phyloP scores from a whole-genome alignment of 2,329 filamentous ascomycete species.

The Chrysoporthe puriensis region DNA sequence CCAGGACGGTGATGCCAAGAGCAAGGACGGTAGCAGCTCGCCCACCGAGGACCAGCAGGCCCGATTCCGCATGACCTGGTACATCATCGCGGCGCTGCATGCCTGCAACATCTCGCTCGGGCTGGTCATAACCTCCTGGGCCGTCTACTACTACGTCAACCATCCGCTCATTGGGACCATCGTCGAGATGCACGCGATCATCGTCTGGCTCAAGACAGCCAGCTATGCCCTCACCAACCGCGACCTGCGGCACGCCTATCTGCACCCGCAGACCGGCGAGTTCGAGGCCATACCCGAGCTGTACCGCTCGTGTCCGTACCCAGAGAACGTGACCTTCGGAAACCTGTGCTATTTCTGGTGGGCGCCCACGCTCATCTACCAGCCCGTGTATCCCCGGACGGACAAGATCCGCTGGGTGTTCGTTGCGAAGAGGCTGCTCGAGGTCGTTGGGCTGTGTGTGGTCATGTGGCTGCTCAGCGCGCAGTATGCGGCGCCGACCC shows the following conservation, averaged over 20 bases:
- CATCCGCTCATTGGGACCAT: constrained; percentile 93
- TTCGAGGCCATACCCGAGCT: constrained; percentile 76
- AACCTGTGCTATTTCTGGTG: constrained; percentile 98
- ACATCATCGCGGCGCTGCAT: constrained; percentile 78
- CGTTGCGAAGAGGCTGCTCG: constrained; percentile 78
- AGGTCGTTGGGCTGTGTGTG: constrained; percentile 76
- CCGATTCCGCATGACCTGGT: constrained; percentile 77
- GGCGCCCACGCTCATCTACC: constrained; percentile 94
- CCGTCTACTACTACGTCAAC: constrained; percentile 89
- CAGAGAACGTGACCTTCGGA: constrained; percentile 81
- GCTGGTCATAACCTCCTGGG: constrained; percentile 76
- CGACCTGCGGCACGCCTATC: constrained; percentile 86
- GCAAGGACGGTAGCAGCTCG: constrained; percentile 55
- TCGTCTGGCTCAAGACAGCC: constrained; percentile 94
- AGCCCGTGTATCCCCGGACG: constrained; percentile 92
- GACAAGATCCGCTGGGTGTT: constrained; percentile 83
- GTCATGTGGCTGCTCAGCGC: constrained; percentile 96
- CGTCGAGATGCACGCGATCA: constrained; percentile 87
- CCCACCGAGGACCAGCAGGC: constrained; percentile 64
- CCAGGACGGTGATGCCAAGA: constrained; percentile 52
- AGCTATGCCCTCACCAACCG: constrained; percentile 97
- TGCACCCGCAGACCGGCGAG: constrained; percentile 72
- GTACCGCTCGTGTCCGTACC: constrained; percentile 84
- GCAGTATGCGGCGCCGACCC: constrained; percentile 89
- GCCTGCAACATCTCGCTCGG: constrained; percentile 82